Evolutionary conservation across 2,329 filamentous ascomycete species (phyloP).

Genomic region (Colletotrichum sp.): DNA sequence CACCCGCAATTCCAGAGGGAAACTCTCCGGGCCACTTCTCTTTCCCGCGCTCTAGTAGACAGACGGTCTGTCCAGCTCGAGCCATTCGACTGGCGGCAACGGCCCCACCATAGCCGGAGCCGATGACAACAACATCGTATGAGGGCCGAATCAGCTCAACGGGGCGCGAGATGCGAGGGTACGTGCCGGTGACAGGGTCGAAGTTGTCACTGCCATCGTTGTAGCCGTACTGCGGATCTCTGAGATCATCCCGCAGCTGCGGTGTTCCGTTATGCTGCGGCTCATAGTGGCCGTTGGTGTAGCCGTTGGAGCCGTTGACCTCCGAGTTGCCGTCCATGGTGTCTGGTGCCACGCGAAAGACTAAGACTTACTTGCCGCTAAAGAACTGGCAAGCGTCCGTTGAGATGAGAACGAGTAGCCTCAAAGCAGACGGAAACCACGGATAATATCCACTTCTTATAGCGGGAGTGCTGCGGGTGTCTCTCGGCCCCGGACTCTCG

Average conservation of each 20-base stretch:
- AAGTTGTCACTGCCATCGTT: not conserved
- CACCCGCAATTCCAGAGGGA: constrained; percentile 36
- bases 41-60: constrained; percentile 49
- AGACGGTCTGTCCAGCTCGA: constrained; percentile 38
- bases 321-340: not conserved
- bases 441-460: not conserved
- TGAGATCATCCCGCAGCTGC: not conserved
- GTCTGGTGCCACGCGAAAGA: not conserved
- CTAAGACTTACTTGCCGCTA: not conserved
- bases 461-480: not conserved
- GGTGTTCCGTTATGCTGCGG: not conserved
- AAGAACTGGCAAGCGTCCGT: not conserved
- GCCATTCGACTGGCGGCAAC: constrained; percentile 53
- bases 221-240: not conserved
- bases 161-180: constrained; percentile 39
- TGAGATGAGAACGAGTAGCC: not conserved
- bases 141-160: constrained; percentile 39
- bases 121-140: constrained; percentile 54
- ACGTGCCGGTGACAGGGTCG: constrained; percentile 20
- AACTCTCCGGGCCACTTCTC: constrained; percentile 53
- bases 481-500: not conserved
- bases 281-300: not conserved
- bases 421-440: not conserved
- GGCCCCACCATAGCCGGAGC: constrained; percentile 54
- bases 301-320: not conserved